Percentiles rank a stretch among this genome's conserved stretches.
These are phyloP conservation scores for Cryptosporidium andersoni DNA, from an alignment of 169 alveolate species.

Conservation along the genomic window DNA sequence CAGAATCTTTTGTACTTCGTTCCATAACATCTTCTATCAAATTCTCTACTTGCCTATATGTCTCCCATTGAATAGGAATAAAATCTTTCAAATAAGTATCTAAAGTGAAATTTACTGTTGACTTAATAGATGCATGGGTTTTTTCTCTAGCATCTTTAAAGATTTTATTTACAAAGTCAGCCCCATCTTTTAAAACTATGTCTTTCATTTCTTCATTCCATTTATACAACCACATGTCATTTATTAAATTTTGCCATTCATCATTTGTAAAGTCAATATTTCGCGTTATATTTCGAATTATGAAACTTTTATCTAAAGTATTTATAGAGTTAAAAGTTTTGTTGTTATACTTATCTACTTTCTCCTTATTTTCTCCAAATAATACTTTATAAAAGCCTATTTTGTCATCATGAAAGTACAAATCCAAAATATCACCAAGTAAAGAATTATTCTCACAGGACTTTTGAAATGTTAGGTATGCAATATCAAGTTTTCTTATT, in stretches of 20 bases:
- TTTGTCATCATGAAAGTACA: conserved; percentile 14
- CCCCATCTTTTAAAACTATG: not conserved
- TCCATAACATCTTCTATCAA: not conserved
- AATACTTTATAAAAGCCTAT: conserved; percentile 8
- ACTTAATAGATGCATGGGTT: conserved; percentile 17
- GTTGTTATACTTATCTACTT: not conserved
- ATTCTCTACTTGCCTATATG: conserved; percentile 16
- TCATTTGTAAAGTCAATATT: not conserved
- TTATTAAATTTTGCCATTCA: not conserved
- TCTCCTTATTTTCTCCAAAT: not conserved
- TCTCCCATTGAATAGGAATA: conserved; percentile 52
- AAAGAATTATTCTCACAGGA: conserved; percentile 1
- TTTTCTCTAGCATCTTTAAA: not conserved
- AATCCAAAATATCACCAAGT: conserved; percentile 10
- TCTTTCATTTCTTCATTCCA: conserved; percentile 19
- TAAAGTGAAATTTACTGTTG: conserved; percentile 4
- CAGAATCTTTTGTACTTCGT: not conserved
- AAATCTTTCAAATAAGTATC: conserved; percentile 1
- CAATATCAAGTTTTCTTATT: conserved; percentile 57
- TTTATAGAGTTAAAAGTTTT: not conserved
- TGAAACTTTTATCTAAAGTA: not conserved
- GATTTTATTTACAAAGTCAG: not conserved
- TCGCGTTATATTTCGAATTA: not conserved
- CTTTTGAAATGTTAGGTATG: conserved; percentile 38
- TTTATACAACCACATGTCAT: conserved; percentile 11